Base-by-base conservation (phyloP, 768 basidiomycete species). In the Trametes punicea region DNA sequence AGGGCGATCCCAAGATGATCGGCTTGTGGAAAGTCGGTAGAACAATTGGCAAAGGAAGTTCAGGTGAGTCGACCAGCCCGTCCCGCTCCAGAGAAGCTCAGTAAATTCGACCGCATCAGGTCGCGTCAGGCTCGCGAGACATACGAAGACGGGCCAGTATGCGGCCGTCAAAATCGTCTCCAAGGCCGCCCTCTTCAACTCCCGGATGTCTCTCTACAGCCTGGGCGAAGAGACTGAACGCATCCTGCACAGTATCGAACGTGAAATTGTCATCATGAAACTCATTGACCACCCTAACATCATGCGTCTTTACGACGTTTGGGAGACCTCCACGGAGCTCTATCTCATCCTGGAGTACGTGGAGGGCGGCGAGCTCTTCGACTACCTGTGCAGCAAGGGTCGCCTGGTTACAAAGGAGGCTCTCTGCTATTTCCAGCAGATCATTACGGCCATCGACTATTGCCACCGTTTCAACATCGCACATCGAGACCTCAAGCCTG, bases 211-310 rank as follows among this genome's bases (percentile, higher is more conserved):
- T 21, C 75, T 91, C 57, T 78, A 81, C 46, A 82, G 83, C 46
- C 80, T 87, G 11, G 84, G 80, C 13, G 86, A 87, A 54, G 83
- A 88, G 59, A 79, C 87, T 11, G 90, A 93, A 65, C 88, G 87
- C 63, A 83, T 82, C 57, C 79, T 86, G 58, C 81, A 90, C 56
- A 84, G 87, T 45, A 84, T 97, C 58, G 90, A 96, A 70, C 83
- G 93, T 59, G 95, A 98, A 72, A 96, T 97, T 48, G 92, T 95
- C 57, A 87, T 97, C 66, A 95, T 98, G 94, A 98, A 97, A 71
- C 84, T 97, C 59, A 87, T 97, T 62, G 87, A 95, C 60, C 93
- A 98, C 67, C 94, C 94, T 2, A 94, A 96, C 70, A 84, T 98
- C 61, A 83, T 97, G 82, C 87, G 85, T 55, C 81, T 98, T 26